phyloP scores from a whole-genome alignment of 768 basidiomycete genomes.

The Tylopilus sp. region DNA sequence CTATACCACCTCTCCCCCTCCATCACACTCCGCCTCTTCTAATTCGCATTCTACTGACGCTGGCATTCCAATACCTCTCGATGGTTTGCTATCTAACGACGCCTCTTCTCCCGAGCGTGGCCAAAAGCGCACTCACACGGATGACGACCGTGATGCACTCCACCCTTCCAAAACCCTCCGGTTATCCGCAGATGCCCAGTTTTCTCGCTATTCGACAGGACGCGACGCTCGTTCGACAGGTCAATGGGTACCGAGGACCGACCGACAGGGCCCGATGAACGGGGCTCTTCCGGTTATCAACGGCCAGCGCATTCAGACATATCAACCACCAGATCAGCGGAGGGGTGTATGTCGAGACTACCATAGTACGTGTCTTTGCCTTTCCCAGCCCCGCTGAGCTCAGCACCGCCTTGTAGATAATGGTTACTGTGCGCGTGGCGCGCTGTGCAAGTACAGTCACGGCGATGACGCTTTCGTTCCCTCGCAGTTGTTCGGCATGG shows the following conservation, averaged over 20 bases:
- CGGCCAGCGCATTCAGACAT: constrained; percentile 52
- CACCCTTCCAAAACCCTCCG: constrained; percentile 71
- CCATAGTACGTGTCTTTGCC: constrained; percentile 61
- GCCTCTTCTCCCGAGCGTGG: constrained; percentile 48
- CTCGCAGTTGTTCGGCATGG: constrained; percentile 61
- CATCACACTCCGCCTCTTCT: constrained; percentile 29
- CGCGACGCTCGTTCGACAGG: constrained; percentile 38
- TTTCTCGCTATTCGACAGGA: constrained; percentile 56
- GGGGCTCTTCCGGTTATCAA: constrained; percentile 30
- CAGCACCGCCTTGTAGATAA: constrained; percentile 52
- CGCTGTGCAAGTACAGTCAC: constrained; percentile 88
- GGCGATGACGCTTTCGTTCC: constrained; percentile 85
- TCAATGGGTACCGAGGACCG: constrained; percentile 39
- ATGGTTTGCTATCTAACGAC: constrained; percentile 51
- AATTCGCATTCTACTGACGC: constrained; percentile 43
- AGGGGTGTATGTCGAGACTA: constrained; percentile 88
- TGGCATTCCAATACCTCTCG: constrained; percentile 81
- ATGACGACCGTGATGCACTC: constrained; percentile 58
- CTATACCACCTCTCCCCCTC: constrained; percentile 49
- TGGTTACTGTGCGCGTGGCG: constrained; percentile 88
- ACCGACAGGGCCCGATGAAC: constrained; percentile 25
- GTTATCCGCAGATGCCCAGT: constrained; percentile 59
- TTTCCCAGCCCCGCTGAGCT: constrained; percentile 3
- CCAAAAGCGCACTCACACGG: constrained; percentile 63
- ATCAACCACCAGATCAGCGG: constrained; percentile 69